These are phyloP conservation scores for Boletus sp. DNA, from an alignment of 1,284 basidiomycete genomes.

Conservation along the genomic window DNA sequence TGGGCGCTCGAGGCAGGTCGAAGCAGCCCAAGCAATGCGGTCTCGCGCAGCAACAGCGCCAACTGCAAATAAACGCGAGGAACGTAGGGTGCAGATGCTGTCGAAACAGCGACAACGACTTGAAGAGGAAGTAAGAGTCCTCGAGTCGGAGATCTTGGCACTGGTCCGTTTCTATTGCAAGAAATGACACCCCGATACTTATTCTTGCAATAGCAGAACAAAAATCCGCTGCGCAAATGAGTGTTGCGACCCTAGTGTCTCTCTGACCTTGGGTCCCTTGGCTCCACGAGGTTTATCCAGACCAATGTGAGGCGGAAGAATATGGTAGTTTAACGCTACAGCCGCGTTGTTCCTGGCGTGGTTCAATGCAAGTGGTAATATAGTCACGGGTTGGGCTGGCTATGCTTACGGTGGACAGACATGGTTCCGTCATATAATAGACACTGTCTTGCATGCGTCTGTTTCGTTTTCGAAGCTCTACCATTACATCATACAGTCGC, in stretches of 20 bases:
- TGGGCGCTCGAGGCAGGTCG: conserved; percentile 39
- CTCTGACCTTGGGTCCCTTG: neutral
- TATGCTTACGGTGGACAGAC: neutral
- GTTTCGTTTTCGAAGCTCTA: neutral
- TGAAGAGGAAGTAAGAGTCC: conserved; percentile 48
- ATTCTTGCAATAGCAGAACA: conserved; percentile 22
- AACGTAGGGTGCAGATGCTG: conserved; percentile 56
- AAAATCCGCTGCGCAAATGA: conserved; percentile 11
- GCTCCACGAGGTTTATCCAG: no score
- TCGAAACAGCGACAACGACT: conserved; percentile 59
- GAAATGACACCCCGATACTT: neutral
- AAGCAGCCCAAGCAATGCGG: conserved; percentile 42
- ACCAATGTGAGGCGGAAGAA: neutral
- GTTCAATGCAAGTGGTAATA: neutral
- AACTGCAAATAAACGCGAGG: conserved; percentile 62
- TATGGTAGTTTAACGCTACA: neutral
- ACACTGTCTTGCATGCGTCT: neutral
- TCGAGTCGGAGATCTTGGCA: conserved; percentile 57
- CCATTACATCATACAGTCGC: neutral
- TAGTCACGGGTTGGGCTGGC: neutral
- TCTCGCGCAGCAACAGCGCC: conserved; percentile 45
- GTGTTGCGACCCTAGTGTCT: neutral
- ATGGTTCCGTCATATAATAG: neutral
- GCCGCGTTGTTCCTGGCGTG: neutral
- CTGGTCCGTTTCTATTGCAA: conserved; percentile 39